A percentile compares a stretch with the other conserved stretches of the same genome.
phyloP scores from a whole-genome alignment of 2,329 filamentous ascomycete genomes.

The Fusarium sp. region DNA sequence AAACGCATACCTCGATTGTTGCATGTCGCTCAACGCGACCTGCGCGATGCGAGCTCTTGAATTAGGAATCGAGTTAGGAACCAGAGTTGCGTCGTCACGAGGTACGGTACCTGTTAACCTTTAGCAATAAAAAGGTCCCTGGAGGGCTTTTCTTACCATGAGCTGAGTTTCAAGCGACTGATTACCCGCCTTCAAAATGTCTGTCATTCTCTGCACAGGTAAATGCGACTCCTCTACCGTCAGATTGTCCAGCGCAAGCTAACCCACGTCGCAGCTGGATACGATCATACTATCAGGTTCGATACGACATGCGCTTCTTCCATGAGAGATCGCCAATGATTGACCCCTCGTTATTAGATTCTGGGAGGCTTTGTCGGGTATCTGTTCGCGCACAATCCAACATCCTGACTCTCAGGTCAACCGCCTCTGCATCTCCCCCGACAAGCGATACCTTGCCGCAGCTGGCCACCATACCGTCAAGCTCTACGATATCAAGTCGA shows the following conservation, averaged over 20 bases:
- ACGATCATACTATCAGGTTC: slow-evolving; percentile 75
- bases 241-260: slow-evolving; percentile 31
- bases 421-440: slow-evolving; percentile 96
- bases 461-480: slow-evolving; percentile 87
- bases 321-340: slow-evolving; percentile 30
- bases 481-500: slow-evolving; percentile 98
- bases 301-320: slow-evolving; percentile 37
- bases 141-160: slow-evolving; percentile 44
- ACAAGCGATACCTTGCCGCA: slow-evolving; percentile 96
- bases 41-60: slow-evolving; percentile 14
- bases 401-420: slow-evolving; percentile 99
- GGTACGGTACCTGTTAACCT: slow-evolving; percentile 14
- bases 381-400: slow-evolving; percentile 97
- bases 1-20: slow-evolving; percentile 35
- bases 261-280: slow-evolving; percentile 63
- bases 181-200: slow-evolving; percentile 60
- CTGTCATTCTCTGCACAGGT: slow-evolving; percentile 75
- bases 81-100: slow-evolving; percentile 20
- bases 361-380: slow-evolving; percentile 98
- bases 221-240: slow-evolving; percentile 40
- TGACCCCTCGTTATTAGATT: slow-evolving; percentile 70
- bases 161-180: slow-evolving; percentile 40
- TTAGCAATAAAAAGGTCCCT: slow-evolving; percentile 33
- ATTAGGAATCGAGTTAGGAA: slow-evolving; percentile 43
- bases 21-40: slow-evolving; percentile 26